A percentile compares a stretch with the other conserved stretches of the same genome.
phyloP scores from a whole-genome alignment of 345 rosid species.

The Leavenworthia alabamica region DNA sequence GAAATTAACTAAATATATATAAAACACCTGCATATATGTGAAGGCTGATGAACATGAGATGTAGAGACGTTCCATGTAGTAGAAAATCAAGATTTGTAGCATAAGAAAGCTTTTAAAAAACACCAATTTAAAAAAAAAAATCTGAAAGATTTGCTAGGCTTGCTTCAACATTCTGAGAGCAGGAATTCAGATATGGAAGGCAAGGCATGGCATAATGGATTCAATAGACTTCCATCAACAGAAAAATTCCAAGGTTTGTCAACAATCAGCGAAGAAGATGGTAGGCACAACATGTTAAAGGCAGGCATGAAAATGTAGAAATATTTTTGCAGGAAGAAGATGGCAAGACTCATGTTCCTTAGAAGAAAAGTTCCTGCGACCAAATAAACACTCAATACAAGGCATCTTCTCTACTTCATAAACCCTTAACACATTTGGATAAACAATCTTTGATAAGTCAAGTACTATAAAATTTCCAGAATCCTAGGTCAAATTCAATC shows the following conservation, averaged over 20 bases:
- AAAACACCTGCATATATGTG: slow-evolving; percentile 72
- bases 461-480: neutral
- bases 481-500: neutral
- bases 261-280: slow-evolving; percentile 17
- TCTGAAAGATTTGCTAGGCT: slow-evolving; percentile 62
- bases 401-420: slow-evolving; percentile 28
- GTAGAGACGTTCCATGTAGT: slow-evolving; percentile 58
- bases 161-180: slow-evolving; percentile 65
- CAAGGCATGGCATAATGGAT: slow-evolving; percentile 37
- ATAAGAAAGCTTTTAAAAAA: slow-evolving; percentile 33
- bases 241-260: slow-evolving; percentile 48
- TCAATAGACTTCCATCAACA: slow-evolving; percentile 59
- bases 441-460: neutral
- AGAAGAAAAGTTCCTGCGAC: slow-evolving; percentile 72
- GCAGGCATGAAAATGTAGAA: slow-evolving; percentile 53
- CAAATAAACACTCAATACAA: slow-evolving; percentile 78
- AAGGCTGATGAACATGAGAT: slow-evolving; percentile 75
- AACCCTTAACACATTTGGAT: neutral
- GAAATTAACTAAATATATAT: slow-evolving; percentile 38
- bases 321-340: slow-evolving; percentile 47
- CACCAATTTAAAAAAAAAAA: slow-evolving; percentile 30
- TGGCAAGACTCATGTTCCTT: slow-evolving; percentile 70
- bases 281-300: slow-evolving; percentile 34
- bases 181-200: slow-evolving; percentile 55
- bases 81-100: slow-evolving; percentile 30